Conservation (phyloP, 352 stramenopile species). For the Pythium oligandrum region DNA sequence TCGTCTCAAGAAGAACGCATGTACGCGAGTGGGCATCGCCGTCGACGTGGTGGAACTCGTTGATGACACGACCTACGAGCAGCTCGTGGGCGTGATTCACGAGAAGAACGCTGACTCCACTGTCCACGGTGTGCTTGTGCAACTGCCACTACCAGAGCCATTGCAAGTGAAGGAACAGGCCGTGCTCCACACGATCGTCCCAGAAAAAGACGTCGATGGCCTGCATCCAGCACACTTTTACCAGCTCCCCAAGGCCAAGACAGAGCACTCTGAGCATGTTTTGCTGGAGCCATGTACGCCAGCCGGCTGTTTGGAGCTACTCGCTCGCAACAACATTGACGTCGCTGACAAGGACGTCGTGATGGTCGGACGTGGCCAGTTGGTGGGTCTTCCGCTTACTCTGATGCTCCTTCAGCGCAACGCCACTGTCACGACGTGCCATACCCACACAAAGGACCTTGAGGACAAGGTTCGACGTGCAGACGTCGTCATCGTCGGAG, state of each 20-base stretch:
- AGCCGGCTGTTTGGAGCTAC: conserved; percentile 72
- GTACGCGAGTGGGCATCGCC: conserved; percentile 89
- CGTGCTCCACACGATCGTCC: conserved; percentile 89
- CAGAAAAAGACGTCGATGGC: conserved; percentile 98
- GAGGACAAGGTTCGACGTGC: conserved; percentile 62
- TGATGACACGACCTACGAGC: conserved; percentile 33
- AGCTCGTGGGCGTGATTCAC: conserved; percentile 62
- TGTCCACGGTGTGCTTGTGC: conserved; percentile 96
- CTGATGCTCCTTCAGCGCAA: conserved; percentile 94
- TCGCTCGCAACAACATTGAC: conserved; percentile 72
- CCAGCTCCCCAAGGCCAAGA: conserved; percentile 42
- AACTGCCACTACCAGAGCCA: conserved; percentile 73
- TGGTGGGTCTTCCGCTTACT: conserved; percentile 96
- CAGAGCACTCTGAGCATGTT: conserved; percentile 66
- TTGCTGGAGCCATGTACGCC: conserved; percentile 89
- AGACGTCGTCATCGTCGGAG: conserved; percentile 97
- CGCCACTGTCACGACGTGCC: conserved; percentile 96
- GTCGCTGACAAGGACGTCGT: conserved; percentile 95
- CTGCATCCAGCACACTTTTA: conserved; percentile 97
- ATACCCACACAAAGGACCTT: conserved; percentile 89
- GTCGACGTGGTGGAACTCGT: conserved; percentile 74
- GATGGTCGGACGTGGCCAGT: conserved; percentile 95
- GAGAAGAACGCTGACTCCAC: conserved; percentile 80
- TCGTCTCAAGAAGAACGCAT: conserved; percentile 98
- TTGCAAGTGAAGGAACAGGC: conserved; percentile 74